These are phyloP conservation scores for Simplicillium sp. DNA, from an alignment of 2,329 filamentous ascomycete species.

Conservation along the genomic window DNA sequence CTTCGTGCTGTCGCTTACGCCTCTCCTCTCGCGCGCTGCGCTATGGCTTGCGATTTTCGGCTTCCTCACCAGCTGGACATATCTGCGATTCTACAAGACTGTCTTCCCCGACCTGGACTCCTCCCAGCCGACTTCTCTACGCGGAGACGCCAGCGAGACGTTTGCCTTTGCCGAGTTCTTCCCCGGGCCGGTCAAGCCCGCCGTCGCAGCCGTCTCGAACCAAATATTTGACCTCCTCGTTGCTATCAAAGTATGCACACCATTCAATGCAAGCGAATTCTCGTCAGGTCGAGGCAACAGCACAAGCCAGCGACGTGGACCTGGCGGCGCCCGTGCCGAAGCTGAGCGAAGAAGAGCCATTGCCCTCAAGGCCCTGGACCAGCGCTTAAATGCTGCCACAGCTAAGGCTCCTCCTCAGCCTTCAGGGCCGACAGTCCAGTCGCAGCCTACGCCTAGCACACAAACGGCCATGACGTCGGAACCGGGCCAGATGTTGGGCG, in stretches of 20 bases:
- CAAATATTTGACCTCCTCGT: slow-evolving; percentile 68
- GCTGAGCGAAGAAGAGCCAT: slow-evolving; percentile 83
- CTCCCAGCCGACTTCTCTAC: slow-evolving; percentile 52
- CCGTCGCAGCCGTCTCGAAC: slow-evolving; percentile 64
- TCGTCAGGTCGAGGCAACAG: slow-evolving; percentile 61
- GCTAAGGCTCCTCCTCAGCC: slow-evolving; percentile 27
- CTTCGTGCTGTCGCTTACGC: slow-evolving; percentile 51
- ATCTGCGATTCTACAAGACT: slow-evolving; percentile 88
- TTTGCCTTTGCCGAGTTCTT: slow-evolving; percentile 97
- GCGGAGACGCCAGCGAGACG: slow-evolving; percentile 89
- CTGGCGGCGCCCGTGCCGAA: slow-evolving; percentile 71
- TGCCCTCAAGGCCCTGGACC: slow-evolving; percentile 84
- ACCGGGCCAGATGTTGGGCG: slow-evolving; percentile 49
- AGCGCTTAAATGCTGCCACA: slow-evolving; percentile 79
- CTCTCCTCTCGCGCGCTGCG: slow-evolving; percentile 58
- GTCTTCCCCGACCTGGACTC: slow-evolving; percentile 60
- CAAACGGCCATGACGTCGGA: slow-evolving; percentile 50
- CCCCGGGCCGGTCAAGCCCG: slow-evolving; percentile 71
- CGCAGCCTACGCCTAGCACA: slow-evolving; percentile 43
- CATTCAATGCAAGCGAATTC: slow-evolving; percentile 75
- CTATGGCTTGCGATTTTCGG: slow-evolving; percentile 72
- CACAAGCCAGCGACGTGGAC: slow-evolving; percentile 44
- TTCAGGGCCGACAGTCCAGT: slow-evolving; percentile 44
- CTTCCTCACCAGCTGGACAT: slow-evolving; percentile 85
- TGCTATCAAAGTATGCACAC: slow-evolving; percentile 67